These are phyloP conservation scores for Glutinoglossum americanum DNA, from an alignment of 495 filamentous ascomycete species.

Conservation along the genomic window DNA sequence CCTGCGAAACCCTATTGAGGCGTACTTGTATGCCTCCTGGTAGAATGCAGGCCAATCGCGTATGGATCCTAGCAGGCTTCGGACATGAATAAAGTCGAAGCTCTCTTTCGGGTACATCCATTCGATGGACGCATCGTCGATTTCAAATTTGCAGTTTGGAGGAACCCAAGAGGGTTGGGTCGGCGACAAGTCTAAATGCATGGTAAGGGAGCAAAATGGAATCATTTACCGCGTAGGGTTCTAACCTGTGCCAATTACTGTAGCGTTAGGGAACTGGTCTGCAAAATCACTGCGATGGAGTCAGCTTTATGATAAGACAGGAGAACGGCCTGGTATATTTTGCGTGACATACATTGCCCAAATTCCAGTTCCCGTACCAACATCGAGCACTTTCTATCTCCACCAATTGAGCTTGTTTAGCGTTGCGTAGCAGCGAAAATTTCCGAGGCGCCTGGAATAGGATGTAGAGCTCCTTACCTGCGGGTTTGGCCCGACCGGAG, in stretches of 20 bases:
- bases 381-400: slow-evolving; percentile 13
- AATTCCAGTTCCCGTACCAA: slow-evolving; percentile 17
- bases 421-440: slow-evolving; percentile 8
- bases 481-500: neutral
- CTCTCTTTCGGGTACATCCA: slow-evolving; percentile 10
- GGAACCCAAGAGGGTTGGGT: slow-evolving; percentile 5
- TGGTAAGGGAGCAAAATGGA: too few species aligned
- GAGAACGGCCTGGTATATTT: too few species aligned
- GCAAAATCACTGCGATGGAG: neutral
- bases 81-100: slow-evolving; percentile 18
- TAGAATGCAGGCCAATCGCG: slow-evolving; percentile 13
- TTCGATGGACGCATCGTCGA: slow-evolving; percentile 10
- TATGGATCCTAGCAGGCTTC: slow-evolving; percentile 12
- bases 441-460: too few species aligned
- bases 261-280: neutral
- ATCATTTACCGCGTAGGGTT: too few species aligned
- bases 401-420: slow-evolving; percentile 15
- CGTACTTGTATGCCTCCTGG: too few species aligned
- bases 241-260: slow-evolving; percentile 3
- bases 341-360: slow-evolving; percentile 17
- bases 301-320: too few species aligned
- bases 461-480: too few species aligned
- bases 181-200: slow-evolving; percentile 3
- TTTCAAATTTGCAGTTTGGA: slow-evolving; percentile 10
- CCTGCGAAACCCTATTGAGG: too few species aligned